Base-by-base conservation (phyloP, 495 filamentous ascomycete genomes). In the Penicillium subrubescens region DNA sequence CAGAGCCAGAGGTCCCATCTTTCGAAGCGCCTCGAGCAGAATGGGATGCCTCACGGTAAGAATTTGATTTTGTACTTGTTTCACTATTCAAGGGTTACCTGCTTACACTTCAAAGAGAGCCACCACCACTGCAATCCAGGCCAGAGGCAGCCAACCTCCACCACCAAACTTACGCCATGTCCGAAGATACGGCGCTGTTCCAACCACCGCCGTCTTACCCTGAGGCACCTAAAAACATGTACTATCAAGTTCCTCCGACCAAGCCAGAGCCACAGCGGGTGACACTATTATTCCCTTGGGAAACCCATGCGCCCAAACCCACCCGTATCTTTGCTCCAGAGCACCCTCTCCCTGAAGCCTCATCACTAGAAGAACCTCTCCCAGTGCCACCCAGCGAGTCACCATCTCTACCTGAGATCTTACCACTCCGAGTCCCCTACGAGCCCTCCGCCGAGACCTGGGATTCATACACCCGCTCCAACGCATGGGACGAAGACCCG, bases 401-500 rank as follows among this genome's bases (percentile, higher is more conserved):
- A 5, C 11, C 5, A 2, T 12, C 48, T 37, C 25, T 33, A 15
- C 14, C 46, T 10, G 60, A 68, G 21, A 60, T 46, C 23, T 31
- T 44, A 8, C 52, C 63, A 25, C 44, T 37, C 1, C 57, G 78
- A 79, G 55, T 75, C 73, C 39, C 64, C 11, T 70, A 60, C 55
- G 62, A 78, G 59, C 75, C 77, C 25, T 73, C 82, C 46, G 65
- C 82, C 8, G 82, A 87, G 57, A 79, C 87, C 11, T 95, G 88
- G 86, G 77, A 85, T 55, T 76, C 78, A 63, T 91, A 89, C 69
- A 84, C 83, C 60, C 80, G 86, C 71, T 83, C 82, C 43, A 97
- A 97, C 74, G 92, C 91, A 46, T 97, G 93, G 93, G 93, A 97
- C 67, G 90, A 90, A 37, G 85, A 92, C 29, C 90, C 90, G 3